phyloP scores from a whole-genome alignment of 768 basidiomycete species.

The Serendipita sp. region DNA sequence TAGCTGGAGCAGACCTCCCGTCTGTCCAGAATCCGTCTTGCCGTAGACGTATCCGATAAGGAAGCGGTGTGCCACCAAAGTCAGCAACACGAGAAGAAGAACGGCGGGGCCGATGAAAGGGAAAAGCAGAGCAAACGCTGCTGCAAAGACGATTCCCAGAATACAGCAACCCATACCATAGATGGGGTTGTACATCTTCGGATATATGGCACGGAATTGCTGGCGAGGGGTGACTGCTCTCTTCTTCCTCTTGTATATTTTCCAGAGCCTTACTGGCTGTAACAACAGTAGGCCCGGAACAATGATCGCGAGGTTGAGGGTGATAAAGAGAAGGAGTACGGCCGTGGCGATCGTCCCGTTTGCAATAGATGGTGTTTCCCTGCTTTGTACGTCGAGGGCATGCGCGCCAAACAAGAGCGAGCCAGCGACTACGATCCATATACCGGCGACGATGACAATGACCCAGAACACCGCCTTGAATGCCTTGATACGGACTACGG shows the following conservation, averaged over 20 bases:
- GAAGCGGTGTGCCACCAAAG: constrained; percentile 62
- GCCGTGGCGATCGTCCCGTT: constrained; percentile 60
- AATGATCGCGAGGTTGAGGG: constrained; percentile 50
- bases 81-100: constrained; percentile 44
- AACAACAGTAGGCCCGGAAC: constrained; percentile 55
- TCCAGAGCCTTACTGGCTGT: constrained; percentile 51
- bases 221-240: constrained; percentile 60
- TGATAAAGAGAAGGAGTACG: constrained; percentile 37
- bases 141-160: constrained; percentile 54
- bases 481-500: constrained; percentile 38
- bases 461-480: constrained; percentile 52
- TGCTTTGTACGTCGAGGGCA: constrained; percentile 29
- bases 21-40: constrained; percentile 47
- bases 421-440: constrained; percentile 52
- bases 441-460: constrained; percentile 33
- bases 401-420: constrained; percentile 53
- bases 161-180: constrained; percentile 50
- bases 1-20: constrained; percentile 56
- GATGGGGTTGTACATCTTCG: constrained; percentile 51
- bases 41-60: constrained; percentile 65
- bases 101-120: constrained; percentile 62
- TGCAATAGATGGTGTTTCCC: constrained; percentile 28
- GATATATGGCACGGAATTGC: constrained; percentile 62
- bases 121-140: constrained; percentile 58
- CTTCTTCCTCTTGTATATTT: constrained; percentile 36